A percentile compares a stretch with the other conserved stretches of the same genome.
Evolutionary conservation across 163 green algal genomes (phyloP).

Genomic region (Picocystis sp.): DNA sequence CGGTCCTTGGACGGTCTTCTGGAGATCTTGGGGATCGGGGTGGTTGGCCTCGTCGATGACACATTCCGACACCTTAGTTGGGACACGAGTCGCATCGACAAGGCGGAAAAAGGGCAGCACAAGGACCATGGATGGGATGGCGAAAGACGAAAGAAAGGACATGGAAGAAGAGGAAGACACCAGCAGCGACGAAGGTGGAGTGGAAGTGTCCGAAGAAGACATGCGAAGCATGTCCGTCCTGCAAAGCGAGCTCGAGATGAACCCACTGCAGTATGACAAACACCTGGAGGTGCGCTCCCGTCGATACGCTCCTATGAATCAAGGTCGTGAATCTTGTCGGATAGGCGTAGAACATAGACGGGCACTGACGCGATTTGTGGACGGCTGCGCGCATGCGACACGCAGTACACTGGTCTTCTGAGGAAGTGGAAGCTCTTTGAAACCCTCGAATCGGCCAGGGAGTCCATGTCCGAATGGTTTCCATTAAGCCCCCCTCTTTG

Average conservation of each 20-base stretch:
- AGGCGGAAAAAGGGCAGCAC: no score
- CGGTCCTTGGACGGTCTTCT: no score
- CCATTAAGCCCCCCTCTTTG: slow-evolving; percentile 61
- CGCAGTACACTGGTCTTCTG: slow-evolving; percentile 56
- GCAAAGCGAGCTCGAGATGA: slow-evolving; percentile 37
- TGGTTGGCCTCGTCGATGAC: no score
- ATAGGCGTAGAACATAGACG: no score
- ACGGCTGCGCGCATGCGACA: neutral
- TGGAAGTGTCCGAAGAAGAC: slow-evolving; percentile 28
- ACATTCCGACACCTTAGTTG: no score
- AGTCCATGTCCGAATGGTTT: slow-evolving; percentile 45
- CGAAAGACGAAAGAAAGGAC: no score
- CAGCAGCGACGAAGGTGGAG: neutral
- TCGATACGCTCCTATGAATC: neutral
- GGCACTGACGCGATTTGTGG: no score
- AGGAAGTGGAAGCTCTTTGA: slow-evolving; percentile 34
- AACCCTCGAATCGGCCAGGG: slow-evolving; percentile 33
- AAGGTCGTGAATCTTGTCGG: neutral
- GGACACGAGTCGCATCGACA: no score
- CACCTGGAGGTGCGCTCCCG: slow-evolving; percentile 36
- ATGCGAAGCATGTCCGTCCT: slow-evolving; percentile 37
- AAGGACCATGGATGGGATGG: no score
- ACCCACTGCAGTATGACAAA: slow-evolving; percentile 45
- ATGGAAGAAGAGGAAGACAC: no score
- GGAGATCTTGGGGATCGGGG: no score